A percentile compares a stretch with the other conserved stretches of the same genome.
These are phyloP conservation scores for Zygotorulaspora sp. DNA, from an alignment of 805 yeast species.

Conservation along the genomic window DNA sequence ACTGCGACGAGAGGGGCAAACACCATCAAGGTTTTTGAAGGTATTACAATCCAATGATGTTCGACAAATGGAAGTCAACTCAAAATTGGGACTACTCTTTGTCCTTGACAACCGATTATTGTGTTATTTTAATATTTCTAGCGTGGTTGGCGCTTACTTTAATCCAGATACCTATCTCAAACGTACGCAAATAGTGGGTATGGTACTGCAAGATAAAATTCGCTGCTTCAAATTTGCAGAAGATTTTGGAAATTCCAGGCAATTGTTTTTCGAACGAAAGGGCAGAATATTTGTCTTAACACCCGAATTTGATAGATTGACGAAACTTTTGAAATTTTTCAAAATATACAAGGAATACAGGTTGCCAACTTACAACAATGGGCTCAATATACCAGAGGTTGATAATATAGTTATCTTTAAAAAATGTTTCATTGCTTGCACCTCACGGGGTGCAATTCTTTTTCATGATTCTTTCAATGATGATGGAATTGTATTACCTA, in stretches of 20 bases:
- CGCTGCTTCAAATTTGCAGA: constrained; percentile 63
- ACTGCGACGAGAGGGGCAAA: constrained; percentile 33
- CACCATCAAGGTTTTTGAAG: constrained; percentile 15
- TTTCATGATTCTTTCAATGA: constrained; percentile 50
- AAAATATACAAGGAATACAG: constrained; percentile 51
- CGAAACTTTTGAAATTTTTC: constrained; percentile 31
- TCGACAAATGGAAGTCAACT: constrained; percentile 48
- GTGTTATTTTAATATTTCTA: constrained; percentile 58
- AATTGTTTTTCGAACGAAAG: constrained; percentile 54
- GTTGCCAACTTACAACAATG: constrained; percentile 53
- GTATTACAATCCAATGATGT: constrained; percentile 42
- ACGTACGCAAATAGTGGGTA: constrained; percentile 41
- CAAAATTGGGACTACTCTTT: constrained; percentile 50
- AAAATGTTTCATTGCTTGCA: constrained; percentile 61
- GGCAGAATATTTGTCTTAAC: constrained; percentile 41
- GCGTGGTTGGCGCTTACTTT: constrained; percentile 55
- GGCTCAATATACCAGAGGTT: constrained; percentile 53
- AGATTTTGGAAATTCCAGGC: constrained; percentile 56
- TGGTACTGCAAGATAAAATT: constrained; percentile 50
- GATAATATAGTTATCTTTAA: constrained; percentile 59
- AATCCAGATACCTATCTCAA: constrained; percentile 35
- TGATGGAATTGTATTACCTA: constrained; percentile 48
- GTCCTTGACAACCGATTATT: constrained; percentile 56
- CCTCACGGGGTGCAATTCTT: constrained; percentile 63
- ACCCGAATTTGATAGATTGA: constrained; percentile 34